Evolutionary conservation across 148 eudicot species (phyloP).

Genomic region (Persicaria maculosa): DNA sequence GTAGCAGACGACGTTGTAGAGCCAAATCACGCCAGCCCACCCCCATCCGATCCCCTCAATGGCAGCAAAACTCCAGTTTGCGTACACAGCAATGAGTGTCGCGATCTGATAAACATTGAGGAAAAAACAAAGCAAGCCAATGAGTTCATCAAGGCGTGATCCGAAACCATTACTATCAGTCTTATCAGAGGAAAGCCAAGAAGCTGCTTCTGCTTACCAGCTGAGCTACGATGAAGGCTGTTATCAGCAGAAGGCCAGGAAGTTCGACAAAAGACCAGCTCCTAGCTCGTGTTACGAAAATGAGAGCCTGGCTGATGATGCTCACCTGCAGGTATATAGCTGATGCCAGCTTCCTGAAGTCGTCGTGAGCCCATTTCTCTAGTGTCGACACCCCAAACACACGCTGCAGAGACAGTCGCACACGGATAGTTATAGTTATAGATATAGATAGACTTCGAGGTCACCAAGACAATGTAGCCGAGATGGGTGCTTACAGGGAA

Average conservation of each 20-base stretch:
- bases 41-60: conserved; percentile 47
- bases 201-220: conserved; percentile 20
- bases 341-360: conserved; percentile 37
- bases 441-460: no score
- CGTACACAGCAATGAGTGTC: conserved; percentile 39
- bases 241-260: conserved; percentile 29
- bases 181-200: background rate
- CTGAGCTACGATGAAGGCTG: conserved; percentile 36
- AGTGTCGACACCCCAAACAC: conserved; percentile 29
- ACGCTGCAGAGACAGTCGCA: conserved; percentile 18
- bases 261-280: conserved; percentile 36
- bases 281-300: conserved; percentile 32
- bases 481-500: conserved; percentile 35
- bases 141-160: background rate
- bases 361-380: conserved; percentile 23
- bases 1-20: conserved; percentile 28
- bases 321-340: conserved; percentile 45
- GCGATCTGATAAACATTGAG: conserved; percentile 27
- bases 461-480: background rate
- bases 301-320: conserved; percentile 35
- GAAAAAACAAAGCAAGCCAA: background rate
- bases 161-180: no score
- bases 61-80: conserved; percentile 40
- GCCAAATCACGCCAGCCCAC: conserved; percentile 47
- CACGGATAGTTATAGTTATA: background rate